phyloP scores from a whole-genome alignment of 345 rosid species.

The Draba incana region DNA sequence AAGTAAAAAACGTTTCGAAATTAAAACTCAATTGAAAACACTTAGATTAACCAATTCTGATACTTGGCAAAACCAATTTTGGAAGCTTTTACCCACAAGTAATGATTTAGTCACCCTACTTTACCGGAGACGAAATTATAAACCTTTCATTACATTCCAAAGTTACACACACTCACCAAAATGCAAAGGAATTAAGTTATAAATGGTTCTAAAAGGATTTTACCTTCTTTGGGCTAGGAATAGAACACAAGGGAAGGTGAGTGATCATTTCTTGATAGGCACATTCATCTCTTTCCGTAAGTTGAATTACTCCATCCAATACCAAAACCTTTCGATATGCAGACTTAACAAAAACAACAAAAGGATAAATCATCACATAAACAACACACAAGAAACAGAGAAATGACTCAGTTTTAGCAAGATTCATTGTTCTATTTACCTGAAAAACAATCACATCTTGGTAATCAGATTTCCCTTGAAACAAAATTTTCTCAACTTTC shows the following conservation, averaged over 20 bases:
- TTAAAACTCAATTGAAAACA: too few relatives aligned
- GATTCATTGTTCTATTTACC: conserved; percentile 40
- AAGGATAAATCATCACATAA: not conserved
- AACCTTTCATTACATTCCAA: conserved; percentile 5
- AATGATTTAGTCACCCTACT: conserved; percentile 29
- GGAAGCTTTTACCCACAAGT: conserved; percentile 9
- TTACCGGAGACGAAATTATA: conserved; percentile 34
- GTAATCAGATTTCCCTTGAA: conserved; percentile 76
- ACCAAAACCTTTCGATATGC: conserved; percentile 74
- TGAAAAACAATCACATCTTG: conserved; percentile 84
- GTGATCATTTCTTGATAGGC: conserved; percentile 84
- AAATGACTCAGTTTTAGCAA: not conserved
- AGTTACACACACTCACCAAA: not conserved
- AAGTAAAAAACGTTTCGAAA: too few relatives aligned
- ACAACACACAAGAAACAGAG: conserved; percentile 11
- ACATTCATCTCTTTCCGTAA: conserved; percentile 76
- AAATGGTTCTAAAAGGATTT: too few relatives aligned
- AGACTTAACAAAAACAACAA: conserved; percentile 45
- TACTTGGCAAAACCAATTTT: conserved; percentile 15
- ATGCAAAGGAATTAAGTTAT: not conserved
- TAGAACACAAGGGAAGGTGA: conserved; percentile 83
- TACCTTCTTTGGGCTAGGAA: conserved; percentile 78
- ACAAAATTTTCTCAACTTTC: conserved; percentile 73
- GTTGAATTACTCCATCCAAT: conserved; percentile 76
- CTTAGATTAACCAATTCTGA: not conserved